Conservation (phyloP, 768 basidiomycete genomes). For the Chalciporus piperatus region DNA sequence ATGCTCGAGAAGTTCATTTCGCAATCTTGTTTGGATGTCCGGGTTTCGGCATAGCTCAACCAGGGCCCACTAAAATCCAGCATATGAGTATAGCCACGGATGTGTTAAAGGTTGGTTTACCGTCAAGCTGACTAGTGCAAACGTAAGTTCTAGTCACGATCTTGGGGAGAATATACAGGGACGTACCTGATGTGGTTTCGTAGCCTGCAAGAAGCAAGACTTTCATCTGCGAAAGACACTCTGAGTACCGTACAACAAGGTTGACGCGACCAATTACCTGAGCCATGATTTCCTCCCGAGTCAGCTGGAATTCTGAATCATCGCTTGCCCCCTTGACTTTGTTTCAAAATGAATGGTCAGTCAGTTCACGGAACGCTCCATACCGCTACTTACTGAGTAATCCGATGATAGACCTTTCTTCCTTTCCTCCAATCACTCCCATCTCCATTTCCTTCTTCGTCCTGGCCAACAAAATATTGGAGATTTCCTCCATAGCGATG, state of each 20-base stretch:
- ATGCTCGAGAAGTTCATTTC: slow-evolving; percentile 46
- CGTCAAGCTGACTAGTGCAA: slow-evolving; percentile 14
- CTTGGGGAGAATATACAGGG: too few species aligned
- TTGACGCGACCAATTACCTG: slow-evolving; percentile 10
- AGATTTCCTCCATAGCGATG: slow-evolving; percentile 37
- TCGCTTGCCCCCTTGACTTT: slow-evolving; percentile 37
- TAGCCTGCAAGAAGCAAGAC: slow-evolving; percentile 18
- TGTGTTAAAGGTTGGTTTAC: neutral
- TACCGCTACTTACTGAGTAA: slow-evolving; percentile 17
- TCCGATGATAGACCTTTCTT: slow-evolving; percentile 27
- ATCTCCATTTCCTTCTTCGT: slow-evolving; percentile 33
- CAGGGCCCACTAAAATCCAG: slow-evolving; percentile 46
- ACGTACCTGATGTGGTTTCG: slow-evolving; percentile 22
- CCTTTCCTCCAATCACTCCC: slow-evolving; percentile 16
- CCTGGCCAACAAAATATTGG: slow-evolving; percentile 37
- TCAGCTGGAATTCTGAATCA: slow-evolving; percentile 23
- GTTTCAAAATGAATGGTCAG: neutral
- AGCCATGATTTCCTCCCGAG: slow-evolving; percentile 25
- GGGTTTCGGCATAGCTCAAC: slow-evolving; percentile 50
- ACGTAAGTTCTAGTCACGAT: neutral
- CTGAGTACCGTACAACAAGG: neutral
- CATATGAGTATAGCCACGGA: neutral
- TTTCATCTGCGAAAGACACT: slow-evolving; percentile 11
- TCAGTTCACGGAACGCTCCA: slow-evolving; percentile 12
- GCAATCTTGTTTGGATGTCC: slow-evolving; percentile 45